These are phyloP conservation scores for Dictyostelium brefeldianum DNA, from an alignment of 78 protist species.

Conservation along the genomic window DNA sequence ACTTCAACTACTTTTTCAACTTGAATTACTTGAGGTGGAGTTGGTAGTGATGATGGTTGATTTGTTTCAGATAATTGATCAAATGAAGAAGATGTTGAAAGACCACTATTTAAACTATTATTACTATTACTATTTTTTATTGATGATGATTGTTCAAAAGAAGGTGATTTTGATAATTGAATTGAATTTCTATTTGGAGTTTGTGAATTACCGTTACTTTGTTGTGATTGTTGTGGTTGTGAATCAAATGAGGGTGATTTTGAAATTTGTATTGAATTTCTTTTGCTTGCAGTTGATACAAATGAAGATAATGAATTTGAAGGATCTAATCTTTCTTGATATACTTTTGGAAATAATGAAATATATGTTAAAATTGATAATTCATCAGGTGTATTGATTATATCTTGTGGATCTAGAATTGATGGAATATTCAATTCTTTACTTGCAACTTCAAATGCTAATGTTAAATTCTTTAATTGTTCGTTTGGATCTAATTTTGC, in stretches of 20 bases:
- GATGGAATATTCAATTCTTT: conserved; percentile 53
- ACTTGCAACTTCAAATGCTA: conserved; percentile 74
- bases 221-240: not conserved
- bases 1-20: not conserved
- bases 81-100: not conserved
- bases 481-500: not conserved
- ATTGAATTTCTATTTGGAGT: conserved; percentile 18
- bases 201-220: not conserved
- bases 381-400: conserved; percentile 54
- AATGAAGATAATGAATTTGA: not conserved
- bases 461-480: conserved; percentile 12
- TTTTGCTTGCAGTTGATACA: not conserved
- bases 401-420: conserved; percentile 74
- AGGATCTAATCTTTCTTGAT: conserved; percentile 25
- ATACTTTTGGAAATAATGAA: conserved; percentile 67
- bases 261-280: conserved; percentile 20
- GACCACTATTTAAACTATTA: not conserved
- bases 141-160: not conserved
- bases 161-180: not conserved
- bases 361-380: conserved; percentile 71
- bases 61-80: not conserved
- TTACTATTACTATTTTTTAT: not conserved
- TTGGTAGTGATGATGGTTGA: not conserved
- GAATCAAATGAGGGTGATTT: conserved; percentile 12
- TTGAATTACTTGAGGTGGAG: too few relatives aligned